A percentile compares a stretch with the other conserved stretches of the same genome.
Conservation (phyloP, 176 grass and related monocot genomes). For the Paspalum vaginatum region DNA sequence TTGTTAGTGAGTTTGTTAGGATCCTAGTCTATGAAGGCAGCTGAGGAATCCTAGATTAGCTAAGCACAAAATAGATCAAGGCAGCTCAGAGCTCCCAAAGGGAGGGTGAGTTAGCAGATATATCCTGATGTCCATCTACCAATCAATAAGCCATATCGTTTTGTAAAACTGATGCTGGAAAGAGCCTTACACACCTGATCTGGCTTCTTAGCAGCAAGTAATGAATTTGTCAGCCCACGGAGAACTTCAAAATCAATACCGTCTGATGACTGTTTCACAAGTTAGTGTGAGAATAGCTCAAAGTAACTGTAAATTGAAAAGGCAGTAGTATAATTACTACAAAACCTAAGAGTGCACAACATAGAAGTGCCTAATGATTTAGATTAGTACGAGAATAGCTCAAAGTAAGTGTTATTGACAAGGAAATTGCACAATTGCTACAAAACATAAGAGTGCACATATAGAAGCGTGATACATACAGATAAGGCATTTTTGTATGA, state of each 20-base stretch:
- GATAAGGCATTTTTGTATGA: conserved; percentile 74
- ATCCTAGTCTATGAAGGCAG: background rate
- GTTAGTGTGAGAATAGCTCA: conserved; percentile 28
- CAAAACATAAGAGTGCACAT: conserved; percentile 17
- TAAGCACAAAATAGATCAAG: background rate
- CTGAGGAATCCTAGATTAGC: background rate
- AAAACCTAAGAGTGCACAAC: background rate
- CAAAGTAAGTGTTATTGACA: conserved; percentile 7
- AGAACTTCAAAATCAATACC: conserved; percentile 88
- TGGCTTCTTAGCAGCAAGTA: conserved; percentile 88
- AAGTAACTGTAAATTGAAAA: conserved; percentile 6
- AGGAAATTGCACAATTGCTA: background rate
- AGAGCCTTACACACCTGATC: conserved; percentile 54
- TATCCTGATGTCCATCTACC: no score
- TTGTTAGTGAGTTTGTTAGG: background rate
- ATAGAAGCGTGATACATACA: conserved; percentile 48
- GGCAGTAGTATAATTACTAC: background rate
- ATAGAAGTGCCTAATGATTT: no score
- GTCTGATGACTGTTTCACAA: conserved; percentile 62
- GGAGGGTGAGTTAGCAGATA: no score
- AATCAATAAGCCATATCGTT: background rate
- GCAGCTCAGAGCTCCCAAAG: no score
- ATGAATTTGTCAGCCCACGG: conserved; percentile 79
- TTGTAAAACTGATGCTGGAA: background rate
- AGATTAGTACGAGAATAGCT: conserved; percentile 28